phyloP scores from a whole-genome alignment of 805 yeast species.

The Candida tallmaniae region DNA sequence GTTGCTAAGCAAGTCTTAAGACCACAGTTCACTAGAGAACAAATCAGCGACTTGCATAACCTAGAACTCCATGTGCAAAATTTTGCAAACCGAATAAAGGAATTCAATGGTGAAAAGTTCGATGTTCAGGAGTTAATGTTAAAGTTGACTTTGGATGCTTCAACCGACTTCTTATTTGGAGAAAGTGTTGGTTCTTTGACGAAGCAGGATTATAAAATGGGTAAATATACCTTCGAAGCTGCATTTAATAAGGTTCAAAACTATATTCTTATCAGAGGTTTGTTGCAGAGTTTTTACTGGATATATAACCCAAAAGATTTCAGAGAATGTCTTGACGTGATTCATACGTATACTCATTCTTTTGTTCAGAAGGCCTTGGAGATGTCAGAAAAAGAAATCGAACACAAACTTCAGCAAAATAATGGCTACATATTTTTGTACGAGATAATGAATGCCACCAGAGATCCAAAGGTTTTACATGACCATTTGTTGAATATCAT shows the following conservation, averaged over 20 bases:
- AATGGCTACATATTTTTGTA: constrained; percentile 34
- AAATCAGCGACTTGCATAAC: constrained; percentile 27
- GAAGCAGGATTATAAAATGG: constrained; percentile 18
- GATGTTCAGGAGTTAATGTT: constrained; percentile 33
- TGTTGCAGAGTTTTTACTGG: constrained; percentile 28
- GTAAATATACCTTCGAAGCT: constrained; percentile 13
- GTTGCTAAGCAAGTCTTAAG: constrained; percentile 32
- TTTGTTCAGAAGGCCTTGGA: constrained; percentile 29
- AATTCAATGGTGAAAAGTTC: constrained; percentile 18
- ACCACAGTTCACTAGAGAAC: constrained; percentile 37
- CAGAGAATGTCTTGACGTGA: constrained; percentile 25
- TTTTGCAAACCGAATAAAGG: constrained; percentile 19
- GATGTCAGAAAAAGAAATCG: constrained; percentile 25
- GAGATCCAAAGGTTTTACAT: constrained; percentile 30
- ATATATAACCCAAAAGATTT: constrained; percentile 27
- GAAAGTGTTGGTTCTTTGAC: constrained; percentile 24
- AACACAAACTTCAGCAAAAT: constrained; percentile 15
- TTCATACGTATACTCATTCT: constrained; percentile 26
- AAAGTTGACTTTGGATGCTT: constrained; percentile 35
- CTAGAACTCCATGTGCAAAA: constrained; percentile 28
- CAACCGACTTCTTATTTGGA: constrained; percentile 39
- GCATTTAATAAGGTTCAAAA: constrained; percentile 35
- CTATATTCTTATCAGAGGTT: constrained; percentile 27
- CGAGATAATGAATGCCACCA: constrained; percentile 35
- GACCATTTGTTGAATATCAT: constrained; percentile 37